A percentile compares a stretch with the other conserved stretches of the same genome.
phyloP scores from a whole-genome alignment of 1,284 basidiomycete species.

The Ustilago hordei region DNA sequence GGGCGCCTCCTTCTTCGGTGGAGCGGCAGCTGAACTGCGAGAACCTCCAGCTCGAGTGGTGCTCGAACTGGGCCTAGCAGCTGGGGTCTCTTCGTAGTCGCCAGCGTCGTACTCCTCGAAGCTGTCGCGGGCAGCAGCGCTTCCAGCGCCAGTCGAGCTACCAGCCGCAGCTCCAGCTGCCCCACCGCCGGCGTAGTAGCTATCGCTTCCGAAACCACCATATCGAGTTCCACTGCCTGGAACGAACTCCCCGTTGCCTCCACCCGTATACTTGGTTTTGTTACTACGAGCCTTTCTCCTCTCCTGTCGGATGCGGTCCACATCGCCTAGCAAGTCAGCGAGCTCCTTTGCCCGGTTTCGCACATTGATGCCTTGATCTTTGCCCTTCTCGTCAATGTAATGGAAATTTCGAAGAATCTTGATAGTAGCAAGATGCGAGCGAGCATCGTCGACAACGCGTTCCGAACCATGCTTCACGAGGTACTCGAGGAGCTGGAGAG shows the following conservation, averaged over 20 bases:
- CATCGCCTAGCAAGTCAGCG: slow-evolving; percentile 86
- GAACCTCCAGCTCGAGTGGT: slow-evolving; percentile 25
- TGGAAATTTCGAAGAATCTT: slow-evolving; percentile 99
- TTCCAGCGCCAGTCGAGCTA: slow-evolving; percentile 73
- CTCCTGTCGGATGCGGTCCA: slow-evolving; percentile 89
- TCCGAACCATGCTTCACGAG: slow-evolving; percentile 98
- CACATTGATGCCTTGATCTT: slow-evolving; percentile 98
- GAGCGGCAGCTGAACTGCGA: slow-evolving; percentile 24
- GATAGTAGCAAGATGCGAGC: slow-evolving; percentile 91
- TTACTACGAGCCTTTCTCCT: slow-evolving; percentile 93
- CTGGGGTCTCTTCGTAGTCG: slow-evolving; percentile 80
- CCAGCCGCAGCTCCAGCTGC: slow-evolving; percentile 72
- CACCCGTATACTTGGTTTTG: slow-evolving; percentile 88
- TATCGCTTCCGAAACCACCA: slow-evolving; percentile 85
- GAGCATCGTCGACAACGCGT: slow-evolving; percentile 95
- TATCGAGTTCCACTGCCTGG: slow-evolving; percentile 76
- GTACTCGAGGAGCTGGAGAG: slow-evolving; percentile 93
- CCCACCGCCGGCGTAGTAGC: slow-evolving; percentile 72
- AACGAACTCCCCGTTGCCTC: slow-evolving; percentile 81
- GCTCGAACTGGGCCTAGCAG: slow-evolving; percentile 29
- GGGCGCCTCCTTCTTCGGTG: slow-evolving; percentile 58
- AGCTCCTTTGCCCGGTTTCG: slow-evolving; percentile 94
- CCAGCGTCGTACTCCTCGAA: slow-evolving; percentile 98
- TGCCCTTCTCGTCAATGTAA: slow-evolving; percentile 98
- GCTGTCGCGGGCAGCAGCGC: slow-evolving; percentile 71